Base-by-base conservation (phyloP, 768 basidiomycete genomes). In the Boletus coccyginus region DNA sequence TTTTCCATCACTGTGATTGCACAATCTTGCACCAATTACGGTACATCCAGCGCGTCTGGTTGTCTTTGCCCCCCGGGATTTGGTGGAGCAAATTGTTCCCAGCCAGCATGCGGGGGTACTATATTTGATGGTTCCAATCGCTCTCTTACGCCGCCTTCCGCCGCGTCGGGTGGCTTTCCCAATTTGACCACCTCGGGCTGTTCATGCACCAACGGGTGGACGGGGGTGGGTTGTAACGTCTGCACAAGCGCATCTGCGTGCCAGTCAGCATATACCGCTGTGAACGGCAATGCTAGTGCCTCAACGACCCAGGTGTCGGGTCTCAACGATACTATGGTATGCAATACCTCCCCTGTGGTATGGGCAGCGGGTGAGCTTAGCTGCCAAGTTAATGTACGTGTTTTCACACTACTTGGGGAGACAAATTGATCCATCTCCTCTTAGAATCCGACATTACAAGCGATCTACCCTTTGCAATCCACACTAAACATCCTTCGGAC, bases 61-160 rank as follows among this genome's bases (percentile, higher is more conserved):
- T 95, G 94, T 67, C 70, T 78, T 24, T 97, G 94, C 70, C 93
- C 92, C 6, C 80, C 83, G 24, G 93, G 93, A 13, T 92, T 91
- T 65, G 89, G 88, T 12, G 90, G 88, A 8, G 52, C 81, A 29
- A 81, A 79, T 21, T 94, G 92, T 65, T 77, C 83, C 1, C 77
- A 81, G 54, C 83, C 88, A 0, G 83, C 79, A 2, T 97, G 94
- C 58, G 90, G 90, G 12, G 92, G 92, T 2, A 87, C 83, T 50
- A 83, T 96, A 43, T 92, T 88, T 66, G 84, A 92, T 64, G 88
- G 87, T 52, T 69, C 81, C 3, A 66, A 76, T 48, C 81, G 85
- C n/a, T 70, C 84, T 40, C 68, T 87, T 46, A 72, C 81, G 13
- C 66, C 79, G 17, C 53, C 68, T 32, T 68, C 75, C 39, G 67